Conservation (phyloP, 345 rosid species). For the Anacardium occidentale region DNA sequence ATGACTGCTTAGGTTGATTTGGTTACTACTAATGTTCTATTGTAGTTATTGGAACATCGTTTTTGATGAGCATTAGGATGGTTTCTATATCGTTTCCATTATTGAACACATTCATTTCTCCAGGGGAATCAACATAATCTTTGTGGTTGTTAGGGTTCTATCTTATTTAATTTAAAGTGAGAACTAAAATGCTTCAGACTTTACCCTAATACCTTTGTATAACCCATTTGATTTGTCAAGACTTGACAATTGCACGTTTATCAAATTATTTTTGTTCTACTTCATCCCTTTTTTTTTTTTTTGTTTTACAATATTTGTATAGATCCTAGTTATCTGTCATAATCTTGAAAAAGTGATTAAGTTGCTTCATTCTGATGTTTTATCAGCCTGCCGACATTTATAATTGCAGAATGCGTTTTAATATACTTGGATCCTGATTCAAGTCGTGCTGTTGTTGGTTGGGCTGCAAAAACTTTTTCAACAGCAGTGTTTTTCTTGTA, state of each 20-base stretch:
- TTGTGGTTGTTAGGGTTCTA: neutral
- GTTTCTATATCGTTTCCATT: neutral
- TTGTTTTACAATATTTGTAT: conserved; percentile 6
- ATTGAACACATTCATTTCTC: neutral
- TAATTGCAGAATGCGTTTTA: conserved; percentile 97
- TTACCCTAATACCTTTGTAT: neutral
- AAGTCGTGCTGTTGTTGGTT: conserved; percentile 64
- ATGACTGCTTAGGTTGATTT: neutral
- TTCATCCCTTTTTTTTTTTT: neutral
- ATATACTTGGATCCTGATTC: conserved; percentile 96
- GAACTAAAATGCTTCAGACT: neutral
- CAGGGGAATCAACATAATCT: conserved; percentile 3
- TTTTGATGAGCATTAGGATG: neutral
- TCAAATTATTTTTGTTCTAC: neutral
- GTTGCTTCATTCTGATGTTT: conserved; percentile 50
- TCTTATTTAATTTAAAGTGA: neutral
- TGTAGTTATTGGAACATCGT: neutral
- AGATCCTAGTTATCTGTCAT: conserved; percentile 17
- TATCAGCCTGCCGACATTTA: conserved; percentile 96
- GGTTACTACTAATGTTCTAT: neutral
- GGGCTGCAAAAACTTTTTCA: conserved; percentile 77
- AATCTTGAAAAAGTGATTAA: conserved; percentile 24
- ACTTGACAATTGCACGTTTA: neutral
- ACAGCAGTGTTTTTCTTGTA: conserved; percentile 83
- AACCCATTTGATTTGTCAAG: neutral